Base-by-base conservation (phyloP, 306 rosid species). In the Trichosanthes cucumerina region DNA sequence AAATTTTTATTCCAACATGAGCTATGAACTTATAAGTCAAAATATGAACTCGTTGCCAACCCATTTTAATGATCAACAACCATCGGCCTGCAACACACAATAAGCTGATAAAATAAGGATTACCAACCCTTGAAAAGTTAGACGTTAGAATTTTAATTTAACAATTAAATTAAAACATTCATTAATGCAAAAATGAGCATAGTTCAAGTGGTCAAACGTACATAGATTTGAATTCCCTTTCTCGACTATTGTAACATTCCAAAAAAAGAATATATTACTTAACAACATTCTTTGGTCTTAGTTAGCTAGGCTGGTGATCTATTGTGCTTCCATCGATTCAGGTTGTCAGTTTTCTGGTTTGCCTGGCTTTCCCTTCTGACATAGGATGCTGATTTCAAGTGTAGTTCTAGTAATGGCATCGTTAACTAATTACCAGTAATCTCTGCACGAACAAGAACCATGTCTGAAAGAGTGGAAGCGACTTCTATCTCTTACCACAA, bases 371-470 rank as follows among this genome's bases (percentile, higher is more conserved):
- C 43, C 12, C 69, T 62, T 62, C n/a, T 62, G 41, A 15, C 1
- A 62, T 62, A 21, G 69, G 69, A 62, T 28, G 9, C 21, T 31
- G 36, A 62, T 62, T 62, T 15, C 10, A 65, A 34, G 49, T 38
- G 50, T 39, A 38, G 23, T 66, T 38, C 50, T 4, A 21, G 64
- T 21, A 57, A 57, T 57, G 64, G 1, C 28, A 56, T 60, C 6
- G 36, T 21, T 12, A 15, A 69, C 9, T 39, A 19, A 78, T 88
- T 84, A 91, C 97, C 97, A 93, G 83, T 86, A 91, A 73, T 93
- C 97, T 84, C 79, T 82, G 80, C 98, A 90, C 62, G 98, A 93
- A 80, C 98, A 91, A 57, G 82, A 70, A 57, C 96, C 97, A 69
- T 82, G 83, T 82, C 41, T 78, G 83, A 93, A 91, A 9, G 85